phyloP scores from a whole-genome alignment of 2,329 filamentous ascomycete genomes.

The Ambrosiella xylebori region DNA sequence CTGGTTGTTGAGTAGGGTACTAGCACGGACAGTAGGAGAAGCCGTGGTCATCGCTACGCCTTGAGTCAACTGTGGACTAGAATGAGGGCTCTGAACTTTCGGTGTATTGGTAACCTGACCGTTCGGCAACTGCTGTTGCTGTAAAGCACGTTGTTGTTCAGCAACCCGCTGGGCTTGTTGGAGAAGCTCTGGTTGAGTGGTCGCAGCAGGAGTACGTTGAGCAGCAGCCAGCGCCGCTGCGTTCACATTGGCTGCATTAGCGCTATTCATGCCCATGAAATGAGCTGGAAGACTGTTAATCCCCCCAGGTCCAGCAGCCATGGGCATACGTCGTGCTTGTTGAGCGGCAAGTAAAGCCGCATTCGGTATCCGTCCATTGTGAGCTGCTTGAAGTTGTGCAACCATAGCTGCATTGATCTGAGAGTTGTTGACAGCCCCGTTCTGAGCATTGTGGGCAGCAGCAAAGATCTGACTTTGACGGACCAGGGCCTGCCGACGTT shows the following conservation, averaged over 20 bases:
- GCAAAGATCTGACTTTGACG: slow-evolving; percentile 9
- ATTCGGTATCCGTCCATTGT: slow-evolving; percentile 1
- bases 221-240: slow-evolving; percentile 25
- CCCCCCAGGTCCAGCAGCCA: slow-evolving; percentile 35
- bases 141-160: slow-evolving; percentile 42
- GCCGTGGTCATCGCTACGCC: slow-evolving; percentile 24
- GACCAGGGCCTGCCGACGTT: slow-evolving; percentile 22
- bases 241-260: slow-evolving; percentile 52
- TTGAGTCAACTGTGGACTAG: slow-evolving; percentile 26
- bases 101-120: slow-evolving; percentile 17
- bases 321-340: slow-evolving; percentile 34
- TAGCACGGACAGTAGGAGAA: slow-evolving; percentile 9
- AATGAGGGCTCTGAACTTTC: slow-evolving; percentile 20
- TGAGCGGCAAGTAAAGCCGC: slow-evolving; percentile 22
- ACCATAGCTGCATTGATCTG: slow-evolving; percentile 6
- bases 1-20: slow-evolving; percentile 9
- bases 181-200: slow-evolving; percentile 26
- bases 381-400: slow-evolving; percentile 1
- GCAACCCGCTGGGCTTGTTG: slow-evolving; percentile 50
- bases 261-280: slow-evolving; percentile 39
- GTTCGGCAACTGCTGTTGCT: slow-evolving; percentile 27
- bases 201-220: slow-evolving; percentile 14
- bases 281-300: slow-evolving; percentile 32
- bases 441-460: neutral
- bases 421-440: neutral